Base-by-base conservation (phyloP, 129 eudicot genomes). In the Escallonia herrerae region DNA sequence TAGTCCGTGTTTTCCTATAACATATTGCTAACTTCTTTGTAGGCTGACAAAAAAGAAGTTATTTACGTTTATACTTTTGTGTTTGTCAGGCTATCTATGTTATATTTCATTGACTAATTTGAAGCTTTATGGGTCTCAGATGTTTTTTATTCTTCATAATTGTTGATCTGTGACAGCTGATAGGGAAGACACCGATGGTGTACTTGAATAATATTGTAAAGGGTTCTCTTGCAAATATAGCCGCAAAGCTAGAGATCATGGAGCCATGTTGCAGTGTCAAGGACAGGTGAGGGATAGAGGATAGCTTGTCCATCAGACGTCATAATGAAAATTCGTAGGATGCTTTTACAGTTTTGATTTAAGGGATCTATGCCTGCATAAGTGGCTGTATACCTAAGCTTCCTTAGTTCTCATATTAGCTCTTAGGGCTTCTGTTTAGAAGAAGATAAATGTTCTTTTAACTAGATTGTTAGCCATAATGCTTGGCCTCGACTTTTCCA, bases 241-340 rank as follows among this genome's bases (percentile, higher is more conserved):
- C 99, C 12, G 99, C 99, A 64, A 93, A 93, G 85, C 96, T 93
- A 73, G 99, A 93, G 79, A 89, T 86, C 49, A 93, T 89, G 99
- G 96, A 93, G 77, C 99, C 99, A 53, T 93, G 99, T 51, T 93
- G 96, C 66, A 93, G 99, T 58, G 99, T 93, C 48, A 93, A 93
- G 81, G 99, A 89, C 82, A 83, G 97, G 97, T 82, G 65, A 78
- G 80, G 65, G 42, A 67, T 60, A 55, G 40, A 22, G 5, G 8
- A n/a, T 12, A 43, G 40, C 33, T 7, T 4, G 58, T 22, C 33
- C 33, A 53, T 53, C 13, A 53, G 22, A 53, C 13, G 2, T 12
- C 22, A 12, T 53, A 11, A 45, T 5, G 49, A 45, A 45, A 5
- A 8, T 15, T 33, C 0, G 15, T 13, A 53, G 2, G 6, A n/a